Evolutionary conservation across 75 land plant species (phyloP).

Genomic region (Cupressus sempervirens): DNA sequence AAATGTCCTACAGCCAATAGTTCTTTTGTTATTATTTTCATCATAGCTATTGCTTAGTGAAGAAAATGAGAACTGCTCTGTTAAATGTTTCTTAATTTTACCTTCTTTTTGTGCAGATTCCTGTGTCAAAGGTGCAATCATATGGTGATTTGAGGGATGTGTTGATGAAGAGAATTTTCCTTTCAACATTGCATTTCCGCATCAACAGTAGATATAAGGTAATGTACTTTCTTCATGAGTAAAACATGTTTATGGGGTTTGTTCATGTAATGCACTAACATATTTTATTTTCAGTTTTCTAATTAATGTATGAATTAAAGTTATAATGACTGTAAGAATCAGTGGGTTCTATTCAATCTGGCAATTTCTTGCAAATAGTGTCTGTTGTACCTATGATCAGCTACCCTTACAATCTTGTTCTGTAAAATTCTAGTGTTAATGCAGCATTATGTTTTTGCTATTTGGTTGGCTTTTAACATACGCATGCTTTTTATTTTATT

Average conservation of each 20-base stretch:
- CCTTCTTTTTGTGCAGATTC: slow-evolving; percentile 48
- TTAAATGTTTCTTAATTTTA: background rate
- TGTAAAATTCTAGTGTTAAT: background rate
- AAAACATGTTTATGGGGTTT: background rate
- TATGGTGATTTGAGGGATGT: slow-evolving; percentile 87
- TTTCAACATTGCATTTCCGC: slow-evolving; percentile 94
- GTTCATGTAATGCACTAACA: background rate
- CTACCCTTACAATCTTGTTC: background rate
- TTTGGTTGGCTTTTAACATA: background rate
- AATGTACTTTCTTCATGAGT: background rate
- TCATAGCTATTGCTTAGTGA: background rate
- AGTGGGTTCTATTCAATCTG: background rate
- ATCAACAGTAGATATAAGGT: slow-evolving; percentile 98
- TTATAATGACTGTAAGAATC: background rate
- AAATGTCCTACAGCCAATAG: background rate
- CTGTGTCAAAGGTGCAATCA: slow-evolving; percentile 77
- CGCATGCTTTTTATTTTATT: background rate
- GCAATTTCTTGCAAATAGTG: background rate
- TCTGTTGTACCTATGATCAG: background rate
- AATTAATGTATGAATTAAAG: background rate
- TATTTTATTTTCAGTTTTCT: background rate
- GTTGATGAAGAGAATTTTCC: slow-evolving; percentile 92
- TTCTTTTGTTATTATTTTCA: background rate
- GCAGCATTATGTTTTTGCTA: background rate
- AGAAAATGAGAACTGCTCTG: background rate